Evolutionary conservation across 2,329 filamentous ascomycete genomes (phyloP).

Genomic region (Diaporthe humulicola): DNA sequence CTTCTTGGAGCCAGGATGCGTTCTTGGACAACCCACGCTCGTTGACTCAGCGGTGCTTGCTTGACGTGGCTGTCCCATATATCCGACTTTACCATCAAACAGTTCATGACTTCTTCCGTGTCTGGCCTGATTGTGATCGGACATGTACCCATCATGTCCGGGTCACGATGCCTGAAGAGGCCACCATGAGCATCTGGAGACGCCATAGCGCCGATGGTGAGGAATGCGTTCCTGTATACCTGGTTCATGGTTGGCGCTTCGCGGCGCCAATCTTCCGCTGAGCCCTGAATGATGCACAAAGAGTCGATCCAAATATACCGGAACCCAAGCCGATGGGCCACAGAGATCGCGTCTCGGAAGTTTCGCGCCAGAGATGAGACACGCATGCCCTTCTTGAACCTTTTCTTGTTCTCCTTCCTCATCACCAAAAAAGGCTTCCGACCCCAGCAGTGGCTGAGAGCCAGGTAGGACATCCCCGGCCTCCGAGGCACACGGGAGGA

Average conservation of each 20-base stretch:
- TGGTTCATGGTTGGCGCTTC: conserved; percentile 47
- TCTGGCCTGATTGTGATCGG: background rate
- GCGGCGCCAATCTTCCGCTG: conserved; percentile 39
- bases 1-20: conserved; percentile 30
- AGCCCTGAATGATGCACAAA: conserved; percentile 44
- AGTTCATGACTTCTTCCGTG: background rate
- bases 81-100: conserved; percentile 26
- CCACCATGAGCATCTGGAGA: conserved; percentile 30
- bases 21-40: conserved; percentile 38
- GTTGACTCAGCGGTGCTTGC: conserved; percentile 11
- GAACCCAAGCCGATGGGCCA: conserved; percentile 37
- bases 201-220: conserved; percentile 22
- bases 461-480: conserved; percentile 39
- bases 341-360: conserved; percentile 41
- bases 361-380: conserved; percentile 25
- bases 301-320: conserved; percentile 46
- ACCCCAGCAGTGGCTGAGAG: conserved; percentile 48
- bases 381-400: background rate
- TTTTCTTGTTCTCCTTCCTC: background rate
- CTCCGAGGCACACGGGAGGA: background rate
- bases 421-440: conserved; percentile 19
- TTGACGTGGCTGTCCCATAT: conserved; percentile 32
- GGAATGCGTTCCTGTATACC: conserved; percentile 43
- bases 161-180: conserved; percentile 22
- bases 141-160: background rate